phyloP scores from a whole-genome alignment of 768 basidiomycete genomes.

The Serendipita indica region DNA sequence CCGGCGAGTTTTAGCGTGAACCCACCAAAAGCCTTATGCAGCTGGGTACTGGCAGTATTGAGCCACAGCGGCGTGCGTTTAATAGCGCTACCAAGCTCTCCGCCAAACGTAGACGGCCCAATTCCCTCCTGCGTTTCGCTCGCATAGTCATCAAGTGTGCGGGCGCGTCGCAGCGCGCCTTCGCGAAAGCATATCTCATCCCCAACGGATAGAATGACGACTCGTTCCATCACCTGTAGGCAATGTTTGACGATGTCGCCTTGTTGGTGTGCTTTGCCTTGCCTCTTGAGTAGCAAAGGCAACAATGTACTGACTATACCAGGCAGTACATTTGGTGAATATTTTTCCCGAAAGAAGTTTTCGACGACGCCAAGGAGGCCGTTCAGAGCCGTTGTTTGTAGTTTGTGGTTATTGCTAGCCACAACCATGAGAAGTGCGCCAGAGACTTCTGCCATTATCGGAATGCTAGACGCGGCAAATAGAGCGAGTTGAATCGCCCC shows the following conservation, averaged over 20 bases:
- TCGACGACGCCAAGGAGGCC: slow-evolving; percentile 39
- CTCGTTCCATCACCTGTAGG: slow-evolving; percentile 39
- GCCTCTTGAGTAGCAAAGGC: slow-evolving; percentile 34
- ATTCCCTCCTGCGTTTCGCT: slow-evolving; percentile 15
- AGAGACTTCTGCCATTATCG: slow-evolving; percentile 72
- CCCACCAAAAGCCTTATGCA: slow-evolving; percentile 68
- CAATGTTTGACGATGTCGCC: slow-evolving; percentile 50
- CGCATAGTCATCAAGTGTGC: slow-evolving; percentile 49
- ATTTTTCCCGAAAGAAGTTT: slow-evolving; percentile 30
- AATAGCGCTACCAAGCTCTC: neutral
- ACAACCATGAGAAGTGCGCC: slow-evolving; percentile 51
- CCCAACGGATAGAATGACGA: slow-evolving; percentile 44
- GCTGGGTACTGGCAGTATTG: slow-evolving; percentile 61
- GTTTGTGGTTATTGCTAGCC: slow-evolving; percentile 38
- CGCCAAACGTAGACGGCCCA: neutral
- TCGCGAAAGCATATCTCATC: slow-evolving; percentile 52
- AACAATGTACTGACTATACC: slow-evolving; percentile 66
- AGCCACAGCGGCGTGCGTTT: slow-evolving; percentile 63
- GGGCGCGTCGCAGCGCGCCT: slow-evolving; percentile 40
- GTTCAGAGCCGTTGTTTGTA: slow-evolving; percentile 52
- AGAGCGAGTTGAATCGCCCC: slow-evolving; percentile 29
- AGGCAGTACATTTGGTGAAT: slow-evolving; percentile 60
- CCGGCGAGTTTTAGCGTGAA: slow-evolving; percentile 47
- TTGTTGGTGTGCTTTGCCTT: slow-evolving; percentile 30
- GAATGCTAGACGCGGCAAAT: slow-evolving; percentile 39